Base-by-base conservation (phyloP, 768 basidiomycete species). In the Boletus bicolor region DNA sequence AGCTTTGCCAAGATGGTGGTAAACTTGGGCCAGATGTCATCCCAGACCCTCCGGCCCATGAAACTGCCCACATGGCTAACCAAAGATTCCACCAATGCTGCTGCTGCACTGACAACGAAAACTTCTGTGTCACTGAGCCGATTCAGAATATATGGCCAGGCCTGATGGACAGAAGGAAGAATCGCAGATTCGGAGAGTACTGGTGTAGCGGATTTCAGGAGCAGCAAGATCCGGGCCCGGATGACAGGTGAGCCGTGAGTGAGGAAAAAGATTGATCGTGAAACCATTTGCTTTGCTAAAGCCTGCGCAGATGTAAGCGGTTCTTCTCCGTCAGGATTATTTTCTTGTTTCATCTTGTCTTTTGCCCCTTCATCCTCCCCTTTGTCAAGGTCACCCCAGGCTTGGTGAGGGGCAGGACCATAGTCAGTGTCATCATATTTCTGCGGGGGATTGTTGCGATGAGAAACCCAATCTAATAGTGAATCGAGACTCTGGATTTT, bases 141-240 rank as follows among this genome's bases (percentile, higher is more conserved):
- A 62, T 93, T 93, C 53, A 98, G 73, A 61, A 99, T 83, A 69
- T 87, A 91, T n/a, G 93, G 92, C 97, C 97, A 99, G 2, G 91
- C 88, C 21, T 82, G 80, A 70, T 98, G 91, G 36, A 98, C 82
- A 5, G 89, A 80, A 2, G 93, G 90, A 39, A 98, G 80, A 17
- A 98, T 79, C 15, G 87, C 83, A 12, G 85, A 82, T 64, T 87
- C 86, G 0, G 80, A 80, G 21, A 86, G 76, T 7, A 94, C 84
- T 0, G 88, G 82, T 4, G 91, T 82, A 2, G 94, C 85, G 1
- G 84, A 81, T 12, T 82, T 75, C 39, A 99, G 75, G 14, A 99
- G 78, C 2, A 78, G 73, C 48, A 98, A 77, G 44, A 98, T 91
- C 19, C 87, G 84, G 3, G 90, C 84, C 10, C 95, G 90, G 56